These are phyloP conservation scores for Luvunga scandens DNA, from an alignment of 345 rosid species.

Conservation along the genomic window DNA sequence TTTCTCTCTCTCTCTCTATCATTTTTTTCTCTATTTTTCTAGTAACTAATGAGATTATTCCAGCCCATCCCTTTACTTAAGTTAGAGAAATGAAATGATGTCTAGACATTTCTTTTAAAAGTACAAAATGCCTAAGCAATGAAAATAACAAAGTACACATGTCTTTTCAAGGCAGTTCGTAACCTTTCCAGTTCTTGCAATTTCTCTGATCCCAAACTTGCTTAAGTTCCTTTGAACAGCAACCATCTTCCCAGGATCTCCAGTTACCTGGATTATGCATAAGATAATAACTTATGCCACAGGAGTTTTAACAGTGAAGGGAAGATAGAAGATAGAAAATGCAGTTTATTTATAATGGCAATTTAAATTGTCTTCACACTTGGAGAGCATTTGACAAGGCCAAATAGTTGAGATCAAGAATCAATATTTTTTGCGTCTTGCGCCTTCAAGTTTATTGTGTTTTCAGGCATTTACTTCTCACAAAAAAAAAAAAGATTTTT, in stretches of 20 bases:
- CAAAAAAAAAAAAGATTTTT: too few relatives aligned
- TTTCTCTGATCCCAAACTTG: slow-evolving; percentile 92
- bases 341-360: background rate
- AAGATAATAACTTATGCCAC: background rate
- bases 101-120: background rate
- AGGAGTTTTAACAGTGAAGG: background rate
- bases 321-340: background rate
- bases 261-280: slow-evolving; percentile 61
- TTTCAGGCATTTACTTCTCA: background rate
- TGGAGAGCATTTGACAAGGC: background rate
- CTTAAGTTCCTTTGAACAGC: slow-evolving; percentile 82
- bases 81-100: background rate
- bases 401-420: background rate
- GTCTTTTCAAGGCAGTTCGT: slow-evolving; percentile 13
- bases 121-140: background rate
- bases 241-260: slow-evolving; percentile 97
- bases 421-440: background rate
- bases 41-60: background rate
- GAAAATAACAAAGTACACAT: background rate
- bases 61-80: background rate
- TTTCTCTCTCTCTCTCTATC: background rate
- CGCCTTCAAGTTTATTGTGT: background rate
- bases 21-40: background rate
- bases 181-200: slow-evolving; percentile 76
- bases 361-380: background rate